These are phyloP conservation scores for Isatis tinctoria DNA, from an alignment of 345 rosid genomes.

Conservation along the genomic window DNA sequence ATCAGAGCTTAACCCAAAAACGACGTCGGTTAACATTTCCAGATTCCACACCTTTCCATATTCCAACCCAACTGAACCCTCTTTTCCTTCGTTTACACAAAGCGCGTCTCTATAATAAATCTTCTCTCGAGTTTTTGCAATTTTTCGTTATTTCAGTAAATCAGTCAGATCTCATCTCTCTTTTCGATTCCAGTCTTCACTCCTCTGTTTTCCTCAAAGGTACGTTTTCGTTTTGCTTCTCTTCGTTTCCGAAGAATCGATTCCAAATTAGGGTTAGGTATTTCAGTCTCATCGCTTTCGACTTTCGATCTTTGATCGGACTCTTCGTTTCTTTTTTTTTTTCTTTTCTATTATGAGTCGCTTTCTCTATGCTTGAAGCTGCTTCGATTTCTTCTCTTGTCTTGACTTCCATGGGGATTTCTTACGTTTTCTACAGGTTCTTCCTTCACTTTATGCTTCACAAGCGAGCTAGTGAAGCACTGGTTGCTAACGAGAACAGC, in stretches of 20 bases:
- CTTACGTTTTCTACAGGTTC: constrained; percentile 44
- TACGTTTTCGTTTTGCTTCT: constrained; percentile 39
- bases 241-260: constrained; percentile 27
- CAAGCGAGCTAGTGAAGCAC: constrained; percentile 75
- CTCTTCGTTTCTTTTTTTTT: neutral
- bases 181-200: constrained; percentile 44
- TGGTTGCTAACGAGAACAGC: constrained; percentile 43
- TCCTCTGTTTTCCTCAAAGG: constrained; percentile 49
- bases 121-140: no score
- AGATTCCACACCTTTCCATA: neutral
- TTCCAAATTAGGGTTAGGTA: constrained; percentile 32
- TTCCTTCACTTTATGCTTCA: constrained; percentile 91
- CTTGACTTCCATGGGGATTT: constrained; percentile 33
- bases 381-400: neutral
- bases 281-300: constrained; percentile 22
- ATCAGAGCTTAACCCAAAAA: neutral
- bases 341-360: neutral
- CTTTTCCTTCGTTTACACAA: neutral
- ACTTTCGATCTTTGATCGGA: constrained; percentile 16
- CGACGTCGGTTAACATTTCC: neutral
- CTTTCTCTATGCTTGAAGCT: neutral
- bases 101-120: neutral
- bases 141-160: neutral
- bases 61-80: constrained; percentile 17
- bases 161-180: constrained; percentile 19